Evolutionary conservation across 441 rosid genomes (phyloP), one percentile per base, ranked within the genome.

Genomic region (Pelargonium australe): DNA sequence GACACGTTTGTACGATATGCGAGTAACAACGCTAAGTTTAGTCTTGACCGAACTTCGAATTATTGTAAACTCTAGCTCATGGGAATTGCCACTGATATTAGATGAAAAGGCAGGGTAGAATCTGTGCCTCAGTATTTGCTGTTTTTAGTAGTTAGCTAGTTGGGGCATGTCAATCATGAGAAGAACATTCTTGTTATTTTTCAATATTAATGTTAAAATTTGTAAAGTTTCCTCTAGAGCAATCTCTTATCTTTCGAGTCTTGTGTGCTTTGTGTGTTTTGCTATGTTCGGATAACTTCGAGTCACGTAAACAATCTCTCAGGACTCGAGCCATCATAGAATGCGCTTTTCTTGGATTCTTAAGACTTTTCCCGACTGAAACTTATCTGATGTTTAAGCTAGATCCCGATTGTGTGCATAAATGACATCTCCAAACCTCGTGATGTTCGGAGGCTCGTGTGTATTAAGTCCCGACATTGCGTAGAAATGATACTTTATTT

Each of bases 31-130:
- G 5, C 70, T 37, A 80, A 70, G 72, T 80, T 49, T 70, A 25
- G 67, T 62, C 73, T 75, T 66, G 81, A 78, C 72, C 72, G 76
- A 80, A 85, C 85, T 76, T 81, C 77, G 67, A 79, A 81, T 73
- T 81, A 76, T 69, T 77, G 80, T 77, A 79, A 76, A 69, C 69
- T 55, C 25, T 75, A 77, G 82, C 72, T 71, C 49, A 43, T 76
- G 69, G 71, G 64, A 62, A 43, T 58, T 71, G 69, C 74, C 19
- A 68, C 28, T 79, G 75, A 73, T 71, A 63, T 23, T 60, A 73
- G 77, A 60, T 68, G 64, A 60, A 68, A 71, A 63, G 1, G 77
- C 67, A 69, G 69, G 79, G 68, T 72, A 63, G 73, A 65, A 20
- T 62, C 25, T 13, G 49, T 61, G 77, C 82, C 84, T 51, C 82